Base-by-base conservation (phyloP, 2,329 filamentous ascomycete species). In the Cordyceps pruinosa region DNA sequence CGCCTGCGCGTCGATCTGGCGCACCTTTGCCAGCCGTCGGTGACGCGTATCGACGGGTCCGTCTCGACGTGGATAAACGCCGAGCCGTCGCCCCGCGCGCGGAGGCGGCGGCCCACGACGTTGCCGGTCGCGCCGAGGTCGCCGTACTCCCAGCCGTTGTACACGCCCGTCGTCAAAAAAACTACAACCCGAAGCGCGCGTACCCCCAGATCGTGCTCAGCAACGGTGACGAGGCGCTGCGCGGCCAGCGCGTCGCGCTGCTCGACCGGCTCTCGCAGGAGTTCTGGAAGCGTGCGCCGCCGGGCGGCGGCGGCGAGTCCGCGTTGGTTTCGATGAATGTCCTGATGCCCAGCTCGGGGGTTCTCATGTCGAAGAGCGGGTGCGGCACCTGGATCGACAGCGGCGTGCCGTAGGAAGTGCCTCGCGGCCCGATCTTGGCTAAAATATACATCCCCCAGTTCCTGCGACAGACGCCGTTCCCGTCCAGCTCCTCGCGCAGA, bases 361-460 rank as follows among this genome's bases (percentile, higher is more conserved):
- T 57, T 21, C 50, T 44, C 46, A 50, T 57, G 54, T 57, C 54
- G 10, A 50, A 50, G 5, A 57, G 10, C 10, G 54, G 54, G 15
- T 57, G 54, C 1, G 54, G 54, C 8, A 50, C 54, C 26, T 57
- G 54, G 19, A 57, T 50, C 8, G 46, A 51, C 2, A 57, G 5
- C 13, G 54, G 54, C 15, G 54, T 50, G 54, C 54, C 54, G 23
- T 42, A 50, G 25, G 54, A 57, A 13, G 32, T 17, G 28, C 46
- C 46, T 12, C 46, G 15, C 1, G 37, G 46, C 1, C 39, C 37
- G 9, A 45, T 23, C 17, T 57, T 57, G 4, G 54, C 54, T 7
- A 57, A 57, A n/a, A 57, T 28, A 5, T 50, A 57, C 46, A 57
- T 50, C 12, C 54, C 54, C 54, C 54, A 57, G 12, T 57, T 57